Conservation (phyloP, 495 filamentous ascomycete genomes). For the Penicillium nucicola region DNA sequence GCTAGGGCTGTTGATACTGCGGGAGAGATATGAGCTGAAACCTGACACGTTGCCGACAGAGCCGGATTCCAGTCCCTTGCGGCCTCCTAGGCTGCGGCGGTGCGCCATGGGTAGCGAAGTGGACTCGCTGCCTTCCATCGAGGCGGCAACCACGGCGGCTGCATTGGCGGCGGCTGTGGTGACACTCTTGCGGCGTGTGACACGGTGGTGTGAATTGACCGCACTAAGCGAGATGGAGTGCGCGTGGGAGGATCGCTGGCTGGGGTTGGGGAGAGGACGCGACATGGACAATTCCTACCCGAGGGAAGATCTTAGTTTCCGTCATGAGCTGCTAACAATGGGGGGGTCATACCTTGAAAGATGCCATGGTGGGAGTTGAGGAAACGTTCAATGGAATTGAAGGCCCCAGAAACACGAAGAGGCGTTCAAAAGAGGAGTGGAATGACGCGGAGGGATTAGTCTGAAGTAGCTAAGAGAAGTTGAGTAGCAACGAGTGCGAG, state of each 20-base stretch:
- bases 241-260: conserved; percentile 72
- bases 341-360: conserved; percentile 38
- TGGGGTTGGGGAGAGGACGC: conserved; percentile 43
- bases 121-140: conserved; percentile 56
- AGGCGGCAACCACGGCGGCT: conserved; percentile 71
- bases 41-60: conserved; percentile 36
- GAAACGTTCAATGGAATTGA: conserved; percentile 33
- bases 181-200: conserved; percentile 92
- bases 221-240: conserved; percentile 78
- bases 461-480: conserved; percentile 1
- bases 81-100: conserved; percentile 45
- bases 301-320: conserved; percentile 18
- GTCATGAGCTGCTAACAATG: not conserved
- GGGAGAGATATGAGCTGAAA: conserved; percentile 41
- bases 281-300: conserved; percentile 45
- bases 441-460: conserved; percentile 13
- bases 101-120: conserved; percentile 35
- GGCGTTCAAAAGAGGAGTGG: conserved; percentile 28
- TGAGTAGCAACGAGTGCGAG: conserved; percentile 10
- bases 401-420: conserved; percentile 22
- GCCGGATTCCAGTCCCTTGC: conserved; percentile 45
- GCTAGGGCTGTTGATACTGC: conserved; percentile 53
- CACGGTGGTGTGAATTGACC: conserved; percentile 75
- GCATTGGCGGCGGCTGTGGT: conserved; percentile 73
- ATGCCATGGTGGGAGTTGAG: conserved; percentile 40